A percentile compares a stretch with the other conserved stretches of the same genome.
Evolutionary conservation across 768 basidiomycete genomes (phyloP).

Genomic region (Suillus americanus): DNA sequence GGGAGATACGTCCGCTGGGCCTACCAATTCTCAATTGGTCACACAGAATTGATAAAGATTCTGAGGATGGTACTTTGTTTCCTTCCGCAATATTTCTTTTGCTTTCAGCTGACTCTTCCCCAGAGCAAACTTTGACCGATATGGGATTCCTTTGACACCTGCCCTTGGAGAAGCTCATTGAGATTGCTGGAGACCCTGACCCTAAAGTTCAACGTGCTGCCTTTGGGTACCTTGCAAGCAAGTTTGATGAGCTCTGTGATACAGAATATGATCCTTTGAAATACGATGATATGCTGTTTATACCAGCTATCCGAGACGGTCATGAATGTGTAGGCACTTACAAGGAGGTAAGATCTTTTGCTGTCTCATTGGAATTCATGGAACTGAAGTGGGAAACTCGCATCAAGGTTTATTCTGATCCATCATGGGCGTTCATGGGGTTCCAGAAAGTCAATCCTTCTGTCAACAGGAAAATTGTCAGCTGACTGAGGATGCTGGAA

Average conservation of each 20-base stretch:
- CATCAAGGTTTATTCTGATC: constrained; percentile 61
- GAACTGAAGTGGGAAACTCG: not conserved
- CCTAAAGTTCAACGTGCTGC: constrained; percentile 51
- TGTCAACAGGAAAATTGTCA: constrained; percentile 44
- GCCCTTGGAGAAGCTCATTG: constrained; percentile 59
- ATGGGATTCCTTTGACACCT: constrained; percentile 67
- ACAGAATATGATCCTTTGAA: constrained; percentile 47
- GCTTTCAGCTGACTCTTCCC: constrained; percentile 5
- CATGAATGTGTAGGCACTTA: constrained; percentile 56
- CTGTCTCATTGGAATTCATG: not conserved
- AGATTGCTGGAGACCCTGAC: constrained; percentile 48
- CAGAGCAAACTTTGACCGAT: constrained; percentile 43
- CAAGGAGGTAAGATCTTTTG: constrained; percentile 49
- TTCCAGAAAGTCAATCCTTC: constrained; percentile 60
- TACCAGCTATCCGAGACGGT: constrained; percentile 62
- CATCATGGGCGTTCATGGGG: constrained; percentile 66
- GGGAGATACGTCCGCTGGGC: constrained; percentile 61
- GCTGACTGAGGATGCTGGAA: constrained; percentile 62
- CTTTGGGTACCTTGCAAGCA: constrained; percentile 74
- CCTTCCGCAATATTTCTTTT: not conserved
- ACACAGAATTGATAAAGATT: not conserved
- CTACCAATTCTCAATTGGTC: constrained; percentile 86
- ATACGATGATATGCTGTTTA: constrained; percentile 61
- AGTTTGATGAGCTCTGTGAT: constrained; percentile 55
- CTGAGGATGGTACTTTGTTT: not conserved